Evolutionary conservation across 129 eudicot species (phyloP).

Genomic region (Heracleum sosnowskyi): DNA sequence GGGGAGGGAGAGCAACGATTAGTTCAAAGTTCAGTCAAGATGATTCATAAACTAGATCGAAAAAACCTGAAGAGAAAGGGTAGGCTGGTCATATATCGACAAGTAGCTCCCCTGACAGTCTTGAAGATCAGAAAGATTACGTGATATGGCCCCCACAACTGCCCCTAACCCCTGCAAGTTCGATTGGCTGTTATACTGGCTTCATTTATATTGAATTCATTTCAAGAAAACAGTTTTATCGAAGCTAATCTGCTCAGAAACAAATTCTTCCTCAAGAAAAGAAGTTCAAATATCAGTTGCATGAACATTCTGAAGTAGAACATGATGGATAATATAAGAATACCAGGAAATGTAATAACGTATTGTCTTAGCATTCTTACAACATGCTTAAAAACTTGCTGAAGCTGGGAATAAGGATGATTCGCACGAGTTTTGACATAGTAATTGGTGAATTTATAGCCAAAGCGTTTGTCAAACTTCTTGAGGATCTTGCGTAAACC

Average conservation of each 20-base stretch:
- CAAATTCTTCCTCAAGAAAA: background rate
- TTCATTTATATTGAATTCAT: background rate
- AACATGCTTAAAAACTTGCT: conserved; percentile 81
- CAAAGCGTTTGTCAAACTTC: conserved; percentile 87
- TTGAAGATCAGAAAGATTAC: conserved; percentile 91
- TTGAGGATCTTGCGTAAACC: conserved; percentile 89
- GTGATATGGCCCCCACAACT: conserved; percentile 85
- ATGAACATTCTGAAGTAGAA: background rate
- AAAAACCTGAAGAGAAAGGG: conserved; percentile 80
- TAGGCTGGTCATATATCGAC: conserved; percentile 90
- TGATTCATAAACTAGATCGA: conserved; percentile 7
- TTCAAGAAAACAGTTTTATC: background rate
- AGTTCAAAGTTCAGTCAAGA: background rate
- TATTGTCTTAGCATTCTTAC: background rate
- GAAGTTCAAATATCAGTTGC: background rate
- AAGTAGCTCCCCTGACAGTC: conserved; percentile 94
- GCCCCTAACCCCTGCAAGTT: conserved; percentile 83
- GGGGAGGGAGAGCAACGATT: background rate
- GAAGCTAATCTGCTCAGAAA: background rate
- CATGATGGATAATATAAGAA: background rate
- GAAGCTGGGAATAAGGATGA: conserved; percentile 96
- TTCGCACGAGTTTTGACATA: conserved; percentile 91
- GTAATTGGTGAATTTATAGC: conserved; percentile 80
- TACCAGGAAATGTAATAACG: background rate
- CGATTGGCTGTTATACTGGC: conserved; percentile 2